phyloP scores from a whole-genome alignment of 1,139 yeast genomes.

The Nadsonia commutata region DNA sequence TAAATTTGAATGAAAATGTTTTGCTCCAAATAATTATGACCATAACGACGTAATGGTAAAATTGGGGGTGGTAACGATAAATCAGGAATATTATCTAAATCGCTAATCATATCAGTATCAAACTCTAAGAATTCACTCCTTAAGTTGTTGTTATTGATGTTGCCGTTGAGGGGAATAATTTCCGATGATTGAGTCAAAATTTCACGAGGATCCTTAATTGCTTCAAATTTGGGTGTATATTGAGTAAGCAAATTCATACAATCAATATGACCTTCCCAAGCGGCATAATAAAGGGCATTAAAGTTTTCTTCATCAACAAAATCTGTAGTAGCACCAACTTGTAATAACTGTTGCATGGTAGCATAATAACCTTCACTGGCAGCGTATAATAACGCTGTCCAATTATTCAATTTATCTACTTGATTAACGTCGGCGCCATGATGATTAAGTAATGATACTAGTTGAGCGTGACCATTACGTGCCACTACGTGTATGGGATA shows the following conservation, averaged over 20 bases:
- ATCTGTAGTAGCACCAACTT: conserved; percentile 56
- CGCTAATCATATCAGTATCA: conserved; percentile 14
- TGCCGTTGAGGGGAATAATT: neutral
- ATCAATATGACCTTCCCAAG: conserved; percentile 81
- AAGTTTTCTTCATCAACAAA: conserved; percentile 73
- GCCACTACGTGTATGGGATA: conserved; percentile 83
- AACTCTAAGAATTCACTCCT: neutral
- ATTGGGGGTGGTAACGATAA: conserved; percentile 91
- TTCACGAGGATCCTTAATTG: too few relatives aligned
- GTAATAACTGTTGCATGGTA: conserved; percentile 57
- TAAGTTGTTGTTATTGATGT: neutral
- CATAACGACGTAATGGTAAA: conserved; percentile 81
- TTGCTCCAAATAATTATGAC: conserved; percentile 87
- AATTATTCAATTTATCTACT: conserved; percentile 70
- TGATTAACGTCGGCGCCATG: conserved; percentile 72
- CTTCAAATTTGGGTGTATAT: too few relatives aligned
- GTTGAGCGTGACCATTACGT: conserved; percentile 58
- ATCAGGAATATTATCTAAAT: conserved; percentile 71
- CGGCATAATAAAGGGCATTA: conserved; percentile 76
- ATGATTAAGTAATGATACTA: conserved; percentile 51
- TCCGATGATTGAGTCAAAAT: too few relatives aligned
- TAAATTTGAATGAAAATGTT: conserved; percentile 66
- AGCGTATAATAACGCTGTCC: conserved; percentile 91
- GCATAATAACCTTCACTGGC: conserved; percentile 70
- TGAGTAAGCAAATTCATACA: conserved; percentile 53